phyloP scores from a whole-genome alignment of 1,284 basidiomycete species.

The Leccinum angustisporum region DNA sequence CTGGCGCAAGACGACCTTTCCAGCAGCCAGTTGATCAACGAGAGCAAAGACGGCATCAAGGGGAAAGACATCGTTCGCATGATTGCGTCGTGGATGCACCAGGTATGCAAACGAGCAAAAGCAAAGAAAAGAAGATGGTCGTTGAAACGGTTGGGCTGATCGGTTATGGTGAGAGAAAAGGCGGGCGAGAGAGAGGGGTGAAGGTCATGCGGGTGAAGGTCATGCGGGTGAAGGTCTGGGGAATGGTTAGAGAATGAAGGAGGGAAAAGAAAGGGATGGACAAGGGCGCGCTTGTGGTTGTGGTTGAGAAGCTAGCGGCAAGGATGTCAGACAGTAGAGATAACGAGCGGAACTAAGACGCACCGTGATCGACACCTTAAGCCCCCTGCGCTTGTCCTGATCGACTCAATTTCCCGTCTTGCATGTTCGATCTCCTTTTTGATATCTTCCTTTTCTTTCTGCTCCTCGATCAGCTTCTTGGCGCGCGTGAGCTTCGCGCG shows the following conservation, averaged over 20 bases:
- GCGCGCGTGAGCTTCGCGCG: no score
- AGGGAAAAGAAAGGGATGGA: constrained; percentile 42
- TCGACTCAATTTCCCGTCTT: no score
- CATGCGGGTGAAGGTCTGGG: constrained; percentile 74
- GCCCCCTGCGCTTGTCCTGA: neutral
- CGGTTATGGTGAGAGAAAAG: constrained; percentile 68
- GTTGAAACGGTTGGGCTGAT: constrained; percentile 56
- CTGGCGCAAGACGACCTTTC: constrained; percentile 64
- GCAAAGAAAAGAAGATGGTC: no score
- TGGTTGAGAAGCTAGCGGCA: constrained; percentile 60
- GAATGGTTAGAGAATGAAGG: constrained; percentile 1
- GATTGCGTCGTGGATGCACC: no score
- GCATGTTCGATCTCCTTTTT: no score
- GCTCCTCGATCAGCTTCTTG: no score
- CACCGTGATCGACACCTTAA: no score
- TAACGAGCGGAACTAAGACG: neutral
- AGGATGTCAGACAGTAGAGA: neutral
- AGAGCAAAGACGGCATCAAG: constrained; percentile 72
- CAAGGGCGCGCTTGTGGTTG: constrained; percentile 73
- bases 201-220: constrained; percentile 54
- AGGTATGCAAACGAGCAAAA: no score
- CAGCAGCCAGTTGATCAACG: constrained; percentile 59
- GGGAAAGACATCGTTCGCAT: constrained; percentile 22
- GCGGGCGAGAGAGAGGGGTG: constrained; percentile 55
- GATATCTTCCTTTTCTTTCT: no score